Evolutionary conservation across 139 green algal genomes (phyloP).

Genomic region (Tetraselmis chui): DNA sequence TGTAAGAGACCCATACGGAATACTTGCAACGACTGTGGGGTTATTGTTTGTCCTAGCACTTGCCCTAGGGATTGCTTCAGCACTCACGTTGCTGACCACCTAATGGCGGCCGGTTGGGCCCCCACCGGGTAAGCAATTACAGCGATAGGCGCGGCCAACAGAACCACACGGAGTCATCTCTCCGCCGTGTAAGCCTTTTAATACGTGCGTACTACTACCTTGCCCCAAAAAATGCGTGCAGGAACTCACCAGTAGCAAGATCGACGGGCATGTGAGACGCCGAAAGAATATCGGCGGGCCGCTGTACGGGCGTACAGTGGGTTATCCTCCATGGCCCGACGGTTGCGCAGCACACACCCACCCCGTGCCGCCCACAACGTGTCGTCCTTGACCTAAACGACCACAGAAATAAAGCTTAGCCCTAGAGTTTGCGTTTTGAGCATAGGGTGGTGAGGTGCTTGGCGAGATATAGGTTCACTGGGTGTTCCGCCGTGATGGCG

Average conservation of each 20-base stretch:
- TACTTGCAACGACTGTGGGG: not conserved
- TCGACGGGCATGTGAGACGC: not conserved
- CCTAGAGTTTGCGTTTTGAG: not conserved
- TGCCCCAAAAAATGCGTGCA: not conserved
- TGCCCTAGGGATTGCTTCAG: not conserved
- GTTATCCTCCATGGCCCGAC: not conserved
- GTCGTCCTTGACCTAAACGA: not conserved
- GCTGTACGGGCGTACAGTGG: not conserved
- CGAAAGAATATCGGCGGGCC: not conserved
- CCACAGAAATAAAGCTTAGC: not conserved
- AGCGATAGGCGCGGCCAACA: not conserved
- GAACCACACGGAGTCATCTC: not conserved
- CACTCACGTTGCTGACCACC: not conserved
- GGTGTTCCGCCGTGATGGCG: no score
- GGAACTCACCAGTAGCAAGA: not conserved
- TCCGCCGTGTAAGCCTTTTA: not conserved
- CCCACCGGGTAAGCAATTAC: not conserved
- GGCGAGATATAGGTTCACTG: no score
- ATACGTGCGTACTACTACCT: not conserved
- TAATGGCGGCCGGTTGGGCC: not conserved
- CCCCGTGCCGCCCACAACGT: not conserved
- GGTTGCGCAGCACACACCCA: not conserved
- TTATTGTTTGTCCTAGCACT: not conserved
- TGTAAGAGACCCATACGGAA: not conserved
- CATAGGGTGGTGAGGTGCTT: no score